Evolutionary conservation across 2,329 filamentous ascomycete genomes (phyloP).

Genomic region (Emergomyces pasteurianus): DNA sequence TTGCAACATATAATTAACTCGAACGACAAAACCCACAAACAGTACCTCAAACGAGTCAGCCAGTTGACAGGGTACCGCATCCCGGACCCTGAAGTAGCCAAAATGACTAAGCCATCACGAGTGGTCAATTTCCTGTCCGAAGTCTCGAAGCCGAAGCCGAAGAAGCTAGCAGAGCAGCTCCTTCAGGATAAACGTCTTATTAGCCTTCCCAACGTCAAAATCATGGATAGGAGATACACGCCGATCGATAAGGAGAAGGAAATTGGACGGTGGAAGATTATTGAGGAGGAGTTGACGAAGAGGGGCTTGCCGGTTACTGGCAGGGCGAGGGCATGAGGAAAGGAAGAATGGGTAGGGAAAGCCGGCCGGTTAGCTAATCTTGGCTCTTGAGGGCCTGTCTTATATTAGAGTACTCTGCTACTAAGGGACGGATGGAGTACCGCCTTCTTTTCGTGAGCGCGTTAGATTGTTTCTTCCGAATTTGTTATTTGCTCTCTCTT

Average conservation of each 20-base stretch:
- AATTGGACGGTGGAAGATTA: constrained; percentile 67
- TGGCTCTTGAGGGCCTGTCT: neutral
- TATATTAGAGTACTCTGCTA: neutral
- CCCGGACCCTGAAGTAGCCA: constrained; percentile 55
- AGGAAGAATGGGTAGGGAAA: neutral
- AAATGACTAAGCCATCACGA: constrained; percentile 42
- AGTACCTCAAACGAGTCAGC: constrained; percentile 72
- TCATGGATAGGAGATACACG: constrained; percentile 54
- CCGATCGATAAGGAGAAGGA: constrained; percentile 59
- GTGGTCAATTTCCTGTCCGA: constrained; percentile 41
- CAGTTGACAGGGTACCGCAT: constrained; percentile 70
- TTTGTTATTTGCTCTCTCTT: too few relatives aligned
- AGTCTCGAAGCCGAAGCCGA: constrained; percentile 28
- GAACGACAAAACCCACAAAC: neutral
- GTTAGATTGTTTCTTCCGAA: neutral
- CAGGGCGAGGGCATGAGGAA: neutral
- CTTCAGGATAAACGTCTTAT: constrained; percentile 34
- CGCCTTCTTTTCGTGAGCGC: neutral
- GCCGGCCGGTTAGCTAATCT: neutral
- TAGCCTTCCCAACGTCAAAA: constrained; percentile 55
- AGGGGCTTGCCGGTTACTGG: constrained; percentile 45
- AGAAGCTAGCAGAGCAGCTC: constrained; percentile 52
- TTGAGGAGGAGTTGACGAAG: constrained; percentile 55
- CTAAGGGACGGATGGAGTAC: neutral
- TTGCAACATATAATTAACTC: neutral